Base-by-base conservation (phyloP, 2,329 filamentous ascomycete genomes). In the Neonectria magnoliae region DNA sequence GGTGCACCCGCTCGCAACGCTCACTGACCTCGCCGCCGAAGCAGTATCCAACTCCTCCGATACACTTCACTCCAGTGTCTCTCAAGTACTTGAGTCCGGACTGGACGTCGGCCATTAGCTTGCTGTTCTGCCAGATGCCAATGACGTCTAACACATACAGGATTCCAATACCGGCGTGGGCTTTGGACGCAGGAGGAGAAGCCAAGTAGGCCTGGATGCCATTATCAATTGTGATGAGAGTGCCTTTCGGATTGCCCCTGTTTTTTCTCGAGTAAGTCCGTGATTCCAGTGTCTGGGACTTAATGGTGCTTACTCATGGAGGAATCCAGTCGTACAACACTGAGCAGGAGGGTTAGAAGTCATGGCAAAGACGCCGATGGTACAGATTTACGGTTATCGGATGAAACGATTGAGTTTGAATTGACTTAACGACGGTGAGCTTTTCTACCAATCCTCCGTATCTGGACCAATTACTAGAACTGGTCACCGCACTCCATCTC, bases 21-120 rank as follows among this genome's bases (percentile, higher is more conserved):
- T 9, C 10, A 66, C 80, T 65, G 69, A 88, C 87, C 83, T 92
- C 92, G 60, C 85, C 91, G 41, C 92, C 91, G 70, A 93, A 92
- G 79, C 92, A 94, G 79, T 93, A 93, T 0, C 91, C 91, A 0
- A 89, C 86, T 14, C 83, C 86, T 2, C 87, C 91, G 38, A 94
- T 79, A 68, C 85, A 87, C 76, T 85, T 87, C 50, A 86, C 77
- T 1, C 85, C 85, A 59, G 83, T 80, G 56, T 87, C 82, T 64
- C 85, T 83, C 48, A 92, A 75, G 62, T 86, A 82, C 69, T 87
- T 85, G 70, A 91, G 72, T 4, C 66, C 74, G 4, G 70, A 68
- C 3, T 71, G 31, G 9, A 77, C 66, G 65, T 80, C 78, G 65
- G 85, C 80, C 58, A 79, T 68, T 1, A 80, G 71, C 57, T 77